phyloP scores from a whole-genome alignment of 2,329 filamentous ascomycete species.

The Fonsecaea monophora region DNA sequence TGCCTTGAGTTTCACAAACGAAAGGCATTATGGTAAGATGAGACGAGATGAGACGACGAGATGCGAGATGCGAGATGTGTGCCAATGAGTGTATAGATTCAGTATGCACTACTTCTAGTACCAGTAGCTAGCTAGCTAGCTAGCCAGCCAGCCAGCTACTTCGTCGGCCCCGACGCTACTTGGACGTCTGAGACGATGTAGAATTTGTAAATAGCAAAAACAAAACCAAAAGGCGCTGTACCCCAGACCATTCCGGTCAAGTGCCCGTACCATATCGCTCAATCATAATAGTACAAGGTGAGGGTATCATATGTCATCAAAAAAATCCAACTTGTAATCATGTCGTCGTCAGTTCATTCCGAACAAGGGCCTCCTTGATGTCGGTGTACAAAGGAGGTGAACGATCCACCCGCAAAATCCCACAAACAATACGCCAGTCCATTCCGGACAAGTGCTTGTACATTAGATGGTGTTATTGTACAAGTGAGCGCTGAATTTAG shows the following conservation, averaged over 20 bases:
- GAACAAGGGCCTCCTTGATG: constrained; percentile 23
- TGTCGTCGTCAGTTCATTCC: constrained; percentile 25
- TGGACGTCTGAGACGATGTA: background rate
- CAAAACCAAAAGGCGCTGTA: background rate
- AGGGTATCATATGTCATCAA: constrained; percentile 24
- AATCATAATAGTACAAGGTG: constrained; percentile 27
- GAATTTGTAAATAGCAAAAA: constrained; percentile 11
- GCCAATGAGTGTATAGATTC: constrained; percentile 23
- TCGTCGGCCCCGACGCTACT: background rate
- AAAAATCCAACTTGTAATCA: constrained; percentile 16
- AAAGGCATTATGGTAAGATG: background rate
- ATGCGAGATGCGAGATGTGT: background rate
- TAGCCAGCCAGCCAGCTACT: background rate
- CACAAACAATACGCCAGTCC: constrained; percentile 23
- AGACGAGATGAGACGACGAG: background rate
- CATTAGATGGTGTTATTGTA: constrained; percentile 8
- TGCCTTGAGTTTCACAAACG: background rate
- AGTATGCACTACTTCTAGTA: constrained; percentile 4
- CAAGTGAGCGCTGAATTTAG: constrained; percentile 19
- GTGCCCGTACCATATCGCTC: constrained; percentile 24
- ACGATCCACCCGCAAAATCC: constrained; percentile 15
- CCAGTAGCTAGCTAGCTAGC: background rate
- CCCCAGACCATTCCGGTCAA: constrained; percentile 27
- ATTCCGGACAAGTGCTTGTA: constrained; percentile 29
- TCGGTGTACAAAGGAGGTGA: constrained; percentile 21